Base-by-base conservation (phyloP, 2,329 filamentous ascomycete genomes). In the Dothideomycetidae sp. region DNA sequence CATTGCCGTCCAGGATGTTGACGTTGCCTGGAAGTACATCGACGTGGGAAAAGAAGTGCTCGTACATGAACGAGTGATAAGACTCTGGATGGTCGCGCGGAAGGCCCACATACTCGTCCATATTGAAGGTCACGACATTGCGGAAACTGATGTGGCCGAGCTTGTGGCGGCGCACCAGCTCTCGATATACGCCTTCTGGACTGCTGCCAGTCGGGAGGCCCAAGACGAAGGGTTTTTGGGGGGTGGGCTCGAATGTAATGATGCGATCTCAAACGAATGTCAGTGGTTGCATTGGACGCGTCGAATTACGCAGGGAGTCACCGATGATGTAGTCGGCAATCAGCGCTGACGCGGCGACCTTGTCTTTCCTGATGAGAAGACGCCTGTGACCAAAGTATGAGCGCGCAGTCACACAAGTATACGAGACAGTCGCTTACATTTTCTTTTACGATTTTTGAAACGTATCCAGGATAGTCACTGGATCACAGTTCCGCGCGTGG, bases 1-100 rank as follows among this genome's bases (percentile, higher is more conserved):
- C 81, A 53, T 86, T 88, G 51, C 82, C 82, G 53, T 88, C 74
- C 28, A 88, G 71, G 51, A 90, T 84, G 61, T 92, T 77, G 54
- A 90, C 83, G 55, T 88, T 86, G 52, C 71, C 70, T 4, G 83
- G 83, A 46, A 76, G 71, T 48, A 90, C 78, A 53, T 92, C 81
- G 49, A 90, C 77, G 46, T 76, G 82, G 30, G 79, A 82, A 67
- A 92, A 92, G 67, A 92, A 84, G 62, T 90, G 71, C 60, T 81
- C 82, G 71, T 85, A 92, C 83, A 92, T 90, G 66, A 90, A 92
- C 46, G 77, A 81, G 63, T 92, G 83, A 61, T 92, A 92, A 51
- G 78, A 84, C 57, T 90, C 77, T 10, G 81, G 76, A 55, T 92
- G 81, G 50, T 86, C 81, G 51, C 81, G 75, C 21, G 82, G 78